Conservation (phyloP, 345 rosid species). For the Gossypium ekmanianum region DNA sequence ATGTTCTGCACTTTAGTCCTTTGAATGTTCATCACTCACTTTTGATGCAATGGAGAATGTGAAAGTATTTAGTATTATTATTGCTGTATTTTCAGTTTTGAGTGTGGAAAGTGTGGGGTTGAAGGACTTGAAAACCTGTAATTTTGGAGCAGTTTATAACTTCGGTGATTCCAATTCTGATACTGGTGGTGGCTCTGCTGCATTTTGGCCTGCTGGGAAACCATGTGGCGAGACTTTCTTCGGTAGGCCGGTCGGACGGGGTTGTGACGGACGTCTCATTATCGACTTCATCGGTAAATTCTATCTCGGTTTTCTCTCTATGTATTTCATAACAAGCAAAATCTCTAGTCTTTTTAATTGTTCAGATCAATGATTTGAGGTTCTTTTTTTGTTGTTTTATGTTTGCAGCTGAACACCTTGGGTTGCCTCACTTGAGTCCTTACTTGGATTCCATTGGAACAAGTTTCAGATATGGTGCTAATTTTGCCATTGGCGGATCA, state of each 20-base stretch:
- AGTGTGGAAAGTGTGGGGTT: not conserved
- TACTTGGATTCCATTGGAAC: constrained; percentile 79
- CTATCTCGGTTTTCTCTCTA: not conserved
- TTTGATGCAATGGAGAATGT: not conserved
- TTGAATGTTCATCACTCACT: no score
- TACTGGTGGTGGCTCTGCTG: constrained; percentile 32
- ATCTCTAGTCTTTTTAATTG: no score
- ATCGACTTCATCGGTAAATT: constrained; percentile 69
- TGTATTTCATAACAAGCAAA: not conserved
- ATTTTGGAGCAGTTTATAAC: not conserved
- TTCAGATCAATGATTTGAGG: no score
- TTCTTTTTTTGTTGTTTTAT: not conserved
- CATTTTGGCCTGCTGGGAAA: constrained; percentile 19
- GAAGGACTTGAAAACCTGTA: not conserved
- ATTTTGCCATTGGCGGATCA: constrained; percentile 88
- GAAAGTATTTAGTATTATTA: no score
- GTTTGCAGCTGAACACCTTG: constrained; percentile 67
- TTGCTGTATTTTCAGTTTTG: not conserved
- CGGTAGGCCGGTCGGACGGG: constrained; percentile 26
- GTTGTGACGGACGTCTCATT: constrained; percentile 69
- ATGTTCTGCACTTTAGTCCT: no score
- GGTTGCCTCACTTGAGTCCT: constrained; percentile 71
- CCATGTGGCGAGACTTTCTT: constrained; percentile 36
- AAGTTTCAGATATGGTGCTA: constrained; percentile 77
- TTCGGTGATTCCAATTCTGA: not conserved